Evolutionary conservation across 176 grass and related monocot genomes (phyloP).

Genomic region (Bothriochloa decipiens): DNA sequence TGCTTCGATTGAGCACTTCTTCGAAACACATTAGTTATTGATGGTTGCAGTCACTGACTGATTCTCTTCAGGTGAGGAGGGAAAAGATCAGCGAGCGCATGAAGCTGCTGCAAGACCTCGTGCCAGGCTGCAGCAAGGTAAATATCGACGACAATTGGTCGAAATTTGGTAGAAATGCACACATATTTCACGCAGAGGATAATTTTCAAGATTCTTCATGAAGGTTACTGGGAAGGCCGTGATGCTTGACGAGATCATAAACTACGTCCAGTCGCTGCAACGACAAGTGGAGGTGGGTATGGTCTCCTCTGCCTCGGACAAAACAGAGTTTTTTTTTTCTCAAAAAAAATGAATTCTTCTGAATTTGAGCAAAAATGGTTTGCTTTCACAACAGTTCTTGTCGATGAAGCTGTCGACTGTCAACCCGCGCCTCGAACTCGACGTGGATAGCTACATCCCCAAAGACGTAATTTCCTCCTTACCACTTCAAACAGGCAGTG

Average conservation of each 20-base stretch:
- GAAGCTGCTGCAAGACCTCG: constrained; percentile 85
- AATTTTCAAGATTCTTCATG: neutral
- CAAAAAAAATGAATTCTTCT: neutral
- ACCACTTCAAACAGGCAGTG: neutral
- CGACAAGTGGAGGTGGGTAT: constrained; percentile 66
- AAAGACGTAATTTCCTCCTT: constrained; percentile 51
- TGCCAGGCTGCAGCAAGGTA: constrained; percentile 89
- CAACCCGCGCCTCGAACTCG: constrained; percentile 49
- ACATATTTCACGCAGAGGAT: neutral
- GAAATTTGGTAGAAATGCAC: neutral
- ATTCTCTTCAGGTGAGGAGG: constrained; percentile 67
- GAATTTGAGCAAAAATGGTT: neutral
- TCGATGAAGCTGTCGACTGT: constrained; percentile 76
- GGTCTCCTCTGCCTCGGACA: neutral
- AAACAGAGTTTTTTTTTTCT: neutral
- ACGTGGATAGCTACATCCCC: constrained; percentile 39
- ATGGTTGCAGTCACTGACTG: neutral
- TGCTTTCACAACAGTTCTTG: constrained; percentile 55
- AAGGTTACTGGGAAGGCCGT: constrained; percentile 78
- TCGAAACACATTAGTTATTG: neutral
- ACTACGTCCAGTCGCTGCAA: constrained; percentile 77
- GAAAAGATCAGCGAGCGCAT: constrained; percentile 88
- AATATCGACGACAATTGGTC: neutral
- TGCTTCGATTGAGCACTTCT: neutral
- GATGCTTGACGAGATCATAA: constrained; percentile 87